Conservation (phyloP, 805 yeast genomes). For the Kluyveromyces starmeri region DNA sequence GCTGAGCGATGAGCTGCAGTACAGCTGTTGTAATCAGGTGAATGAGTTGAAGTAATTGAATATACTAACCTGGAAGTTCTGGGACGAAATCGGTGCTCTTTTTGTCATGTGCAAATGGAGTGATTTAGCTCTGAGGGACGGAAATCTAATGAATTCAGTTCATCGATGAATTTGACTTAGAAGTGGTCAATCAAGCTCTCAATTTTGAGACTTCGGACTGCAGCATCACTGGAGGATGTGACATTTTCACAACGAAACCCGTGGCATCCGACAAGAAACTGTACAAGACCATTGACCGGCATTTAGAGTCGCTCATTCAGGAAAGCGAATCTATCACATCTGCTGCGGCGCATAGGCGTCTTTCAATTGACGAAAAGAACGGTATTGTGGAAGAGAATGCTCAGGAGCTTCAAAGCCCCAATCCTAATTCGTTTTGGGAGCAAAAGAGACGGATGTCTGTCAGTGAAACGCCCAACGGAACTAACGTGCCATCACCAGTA, state of each 20-base stretch:
- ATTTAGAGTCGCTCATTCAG: conserved; percentile 45
- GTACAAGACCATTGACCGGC: conserved; percentile 79
- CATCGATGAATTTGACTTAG: conserved; percentile 90
- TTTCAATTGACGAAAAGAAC: conserved; percentile 6
- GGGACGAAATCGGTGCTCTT: too few species aligned
- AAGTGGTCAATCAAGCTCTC: conserved; percentile 77
- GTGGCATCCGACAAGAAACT: conserved; percentile 84
- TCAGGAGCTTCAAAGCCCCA: conserved; percentile 9
- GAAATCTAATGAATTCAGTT: too few species aligned
- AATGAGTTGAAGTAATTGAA: too few species aligned
- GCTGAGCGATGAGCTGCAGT: too few species aligned
- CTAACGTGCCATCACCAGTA: conserved; percentile 6
- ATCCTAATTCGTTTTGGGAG: conserved; percentile 30
- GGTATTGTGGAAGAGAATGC: conserved; percentile 9
- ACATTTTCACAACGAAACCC: conserved; percentile 88
- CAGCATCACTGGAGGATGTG: conserved; percentile 81
- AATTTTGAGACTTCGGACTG: conserved; percentile 70
- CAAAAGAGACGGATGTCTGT: conserved; percentile 35
- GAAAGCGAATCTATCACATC: conserved; percentile 31
- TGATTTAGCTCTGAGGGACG: too few species aligned
- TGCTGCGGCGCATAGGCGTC: conserved; percentile 22
- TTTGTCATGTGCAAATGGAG: too few species aligned
- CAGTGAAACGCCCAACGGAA: conserved; percentile 15
- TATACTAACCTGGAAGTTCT: too few species aligned
- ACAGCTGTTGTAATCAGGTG: too few species aligned